phyloP scores from a whole-genome alignment of 208 protist species.

The Trypanosoma caninum region DNA sequence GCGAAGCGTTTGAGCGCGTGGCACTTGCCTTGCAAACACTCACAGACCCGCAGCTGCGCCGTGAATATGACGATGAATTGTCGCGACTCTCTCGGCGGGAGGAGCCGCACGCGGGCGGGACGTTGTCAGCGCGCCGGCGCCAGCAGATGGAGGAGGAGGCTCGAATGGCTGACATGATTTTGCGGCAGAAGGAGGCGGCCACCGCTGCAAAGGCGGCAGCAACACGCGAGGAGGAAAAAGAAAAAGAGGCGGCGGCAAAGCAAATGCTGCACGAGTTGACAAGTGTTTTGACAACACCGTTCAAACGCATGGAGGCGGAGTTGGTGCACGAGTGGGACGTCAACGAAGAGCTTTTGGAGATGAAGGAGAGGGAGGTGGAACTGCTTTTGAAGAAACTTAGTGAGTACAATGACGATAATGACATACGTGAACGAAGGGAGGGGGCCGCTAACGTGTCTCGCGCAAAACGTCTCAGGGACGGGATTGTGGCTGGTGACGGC shows the following conservation, averaged over 20 bases:
- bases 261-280: conserved; percentile 60
- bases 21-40: conserved; percentile 62
- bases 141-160: conserved; percentile 52
- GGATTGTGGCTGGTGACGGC: too few species aligned
- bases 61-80: conserved; percentile 37
- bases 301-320: conserved; percentile 59
- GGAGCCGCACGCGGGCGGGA: neutral
- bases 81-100: neutral
- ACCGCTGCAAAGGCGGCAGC: conserved; percentile 27
- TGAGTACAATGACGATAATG: conserved; percentile 9
- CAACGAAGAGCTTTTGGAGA: conserved; percentile 53
- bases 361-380: conserved; percentile 57
- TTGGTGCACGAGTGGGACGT: conserved; percentile 77
- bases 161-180: conserved; percentile 42
- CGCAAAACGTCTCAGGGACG: conserved; percentile 1
- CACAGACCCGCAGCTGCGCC: conserved; percentile 34
- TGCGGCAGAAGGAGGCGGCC: conserved; percentile 45
- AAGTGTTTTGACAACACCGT: conserved; percentile 49
- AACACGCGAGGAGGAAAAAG: conserved; percentile 26
- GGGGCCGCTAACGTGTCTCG: too few species aligned
- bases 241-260: conserved; percentile 40
- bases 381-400: conserved; percentile 42
- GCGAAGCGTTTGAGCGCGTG: conserved; percentile 60
- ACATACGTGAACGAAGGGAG: neutral
- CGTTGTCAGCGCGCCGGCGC: conserved; percentile 12